These are phyloP conservation scores for Yamadazyma blattariae DNA, from an alignment of 1,139 yeast genomes.

Conservation along the genomic window DNA sequence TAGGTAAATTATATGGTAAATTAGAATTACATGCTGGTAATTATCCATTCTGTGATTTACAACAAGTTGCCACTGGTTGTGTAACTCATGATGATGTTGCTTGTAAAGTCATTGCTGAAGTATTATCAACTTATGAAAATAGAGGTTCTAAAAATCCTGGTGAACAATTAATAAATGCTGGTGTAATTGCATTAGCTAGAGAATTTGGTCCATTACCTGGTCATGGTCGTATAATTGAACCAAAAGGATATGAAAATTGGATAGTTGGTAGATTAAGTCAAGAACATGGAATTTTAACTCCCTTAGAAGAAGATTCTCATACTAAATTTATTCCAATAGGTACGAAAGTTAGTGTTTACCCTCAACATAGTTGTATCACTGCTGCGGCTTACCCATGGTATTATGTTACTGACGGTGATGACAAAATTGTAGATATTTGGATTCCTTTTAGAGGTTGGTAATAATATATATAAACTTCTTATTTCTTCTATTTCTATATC, in stretches of 20 bases:
- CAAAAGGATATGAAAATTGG: slow-evolving; percentile 46
- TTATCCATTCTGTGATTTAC: slow-evolving; percentile 70
- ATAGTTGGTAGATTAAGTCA: slow-evolving; percentile 57
- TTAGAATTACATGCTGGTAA: slow-evolving; percentile 81
- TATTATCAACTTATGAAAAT: slow-evolving; percentile 54
- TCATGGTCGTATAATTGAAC: slow-evolving; percentile 40
- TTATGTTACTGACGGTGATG: slow-evolving; percentile 50
- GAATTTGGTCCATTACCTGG: slow-evolving; percentile 57
- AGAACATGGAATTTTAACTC: slow-evolving; percentile 60
- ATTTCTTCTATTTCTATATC: background rate
- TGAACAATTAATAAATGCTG: slow-evolving; percentile 69
- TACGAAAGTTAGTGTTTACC: slow-evolving; percentile 52
- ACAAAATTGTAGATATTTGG: slow-evolving; percentile 64
- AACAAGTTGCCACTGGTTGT: slow-evolving; percentile 69
- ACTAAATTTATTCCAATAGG: slow-evolving; percentile 47
- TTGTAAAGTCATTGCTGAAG: slow-evolving; percentile 58
- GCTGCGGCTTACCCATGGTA: slow-evolving; percentile 64
- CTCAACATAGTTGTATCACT: slow-evolving; percentile 76
- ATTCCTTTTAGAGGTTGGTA: slow-evolving; percentile 62
- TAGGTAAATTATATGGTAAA: slow-evolving; percentile 37
- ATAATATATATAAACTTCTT: slow-evolving; percentile 1
- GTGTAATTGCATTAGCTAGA: slow-evolving; percentile 67
- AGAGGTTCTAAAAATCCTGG: slow-evolving; percentile 50
- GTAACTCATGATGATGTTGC: slow-evolving; percentile 49
- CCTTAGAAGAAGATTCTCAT: slow-evolving; percentile 22